Percentiles rank a stretch among this genome's conserved stretches.
Conservation (phyloP, 768 basidiomycete species). For the Suillus lakei region DNA sequence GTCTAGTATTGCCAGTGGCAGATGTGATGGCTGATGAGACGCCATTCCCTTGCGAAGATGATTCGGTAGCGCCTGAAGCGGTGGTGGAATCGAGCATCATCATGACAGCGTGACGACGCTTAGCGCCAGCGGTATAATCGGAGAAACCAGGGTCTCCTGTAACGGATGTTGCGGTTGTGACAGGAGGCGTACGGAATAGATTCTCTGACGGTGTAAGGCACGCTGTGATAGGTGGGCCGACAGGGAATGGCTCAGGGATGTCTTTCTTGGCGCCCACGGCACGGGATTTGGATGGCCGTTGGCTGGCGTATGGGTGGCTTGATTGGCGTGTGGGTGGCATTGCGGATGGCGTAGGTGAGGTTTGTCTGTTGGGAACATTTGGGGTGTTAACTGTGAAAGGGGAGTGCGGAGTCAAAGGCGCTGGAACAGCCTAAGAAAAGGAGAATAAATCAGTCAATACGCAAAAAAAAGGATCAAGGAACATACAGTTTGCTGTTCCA, state of each 20-base stretch:
- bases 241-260: slow-evolving; percentile 21
- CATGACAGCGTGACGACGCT: slow-evolving; percentile 81
- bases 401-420: slow-evolving; percentile 39
- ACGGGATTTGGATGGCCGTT: slow-evolving; percentile 37
- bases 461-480: not conserved
- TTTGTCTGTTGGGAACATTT: slow-evolving; percentile 21
- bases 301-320: slow-evolving; percentile 15
- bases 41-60: slow-evolving; percentile 40
- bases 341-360: slow-evolving; percentile 33
- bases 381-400: slow-evolving; percentile 26
- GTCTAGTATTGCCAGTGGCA: slow-evolving; percentile 41
- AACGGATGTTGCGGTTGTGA: slow-evolving; percentile 32
- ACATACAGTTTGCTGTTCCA: slow-evolving; percentile 36
- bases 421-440: slow-evolving; percentile 19
- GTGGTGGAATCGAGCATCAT: slow-evolving; percentile 69
- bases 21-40: slow-evolving; percentile 26
- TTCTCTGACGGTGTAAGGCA: slow-evolving; percentile 36
- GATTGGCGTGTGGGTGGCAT: slow-evolving; percentile 18
- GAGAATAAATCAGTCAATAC: slow-evolving; percentile 12
- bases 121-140: slow-evolving; percentile 58
- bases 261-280: slow-evolving; percentile 34
- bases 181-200: slow-evolving; percentile 28
- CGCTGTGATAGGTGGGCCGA: slow-evolving; percentile 21
- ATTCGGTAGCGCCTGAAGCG: slow-evolving; percentile 41
- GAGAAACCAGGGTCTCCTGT: slow-evolving; percentile 29